Conservation (phyloP, 1,284 basidiomycete genomes). For the Boletus sp. region DNA sequence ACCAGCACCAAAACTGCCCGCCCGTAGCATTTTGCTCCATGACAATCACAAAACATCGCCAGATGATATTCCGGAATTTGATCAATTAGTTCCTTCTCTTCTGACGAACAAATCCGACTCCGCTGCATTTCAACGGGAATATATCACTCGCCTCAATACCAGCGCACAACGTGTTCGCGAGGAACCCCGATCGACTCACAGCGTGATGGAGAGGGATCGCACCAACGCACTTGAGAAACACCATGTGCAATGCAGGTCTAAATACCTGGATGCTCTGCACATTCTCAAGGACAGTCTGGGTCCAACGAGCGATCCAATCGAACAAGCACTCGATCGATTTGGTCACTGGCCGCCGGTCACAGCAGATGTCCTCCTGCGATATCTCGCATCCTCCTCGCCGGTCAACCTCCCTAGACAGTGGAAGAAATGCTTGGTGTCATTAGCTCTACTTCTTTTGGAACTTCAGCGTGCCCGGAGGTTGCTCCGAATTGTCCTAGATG, state of each 20-base stretch:
- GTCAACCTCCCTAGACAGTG: slow-evolving; percentile 19
- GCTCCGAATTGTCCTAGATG: not conserved
- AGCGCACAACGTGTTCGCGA: no score
- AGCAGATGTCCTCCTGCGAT: slow-evolving; percentile 22
- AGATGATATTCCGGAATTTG: not conserved
- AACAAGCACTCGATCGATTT: no score
- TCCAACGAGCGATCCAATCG: not conserved
- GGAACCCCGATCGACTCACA: no score
- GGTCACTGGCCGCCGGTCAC: no score
- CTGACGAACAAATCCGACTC: not conserved
- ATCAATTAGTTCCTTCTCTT: not conserved
- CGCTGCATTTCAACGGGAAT: not conserved
- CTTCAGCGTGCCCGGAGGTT: not conserved
- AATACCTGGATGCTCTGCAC: no score
- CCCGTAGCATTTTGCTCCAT: not conserved
- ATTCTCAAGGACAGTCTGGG: no score
- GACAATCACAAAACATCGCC: not conserved
- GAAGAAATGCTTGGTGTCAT: slow-evolving; percentile 23
- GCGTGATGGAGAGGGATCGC: no score
- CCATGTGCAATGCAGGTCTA: no score
- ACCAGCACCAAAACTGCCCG: not conserved
- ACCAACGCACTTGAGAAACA: no score
- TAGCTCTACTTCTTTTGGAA: not conserved
- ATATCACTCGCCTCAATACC: no score
- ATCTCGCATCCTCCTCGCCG: slow-evolving; percentile 15